Evolutionary conservation across 1,139 yeast species (phyloP), one percentile per base, ranked within the genome.

Genomic region (Yamadazyma sp.): DNA sequence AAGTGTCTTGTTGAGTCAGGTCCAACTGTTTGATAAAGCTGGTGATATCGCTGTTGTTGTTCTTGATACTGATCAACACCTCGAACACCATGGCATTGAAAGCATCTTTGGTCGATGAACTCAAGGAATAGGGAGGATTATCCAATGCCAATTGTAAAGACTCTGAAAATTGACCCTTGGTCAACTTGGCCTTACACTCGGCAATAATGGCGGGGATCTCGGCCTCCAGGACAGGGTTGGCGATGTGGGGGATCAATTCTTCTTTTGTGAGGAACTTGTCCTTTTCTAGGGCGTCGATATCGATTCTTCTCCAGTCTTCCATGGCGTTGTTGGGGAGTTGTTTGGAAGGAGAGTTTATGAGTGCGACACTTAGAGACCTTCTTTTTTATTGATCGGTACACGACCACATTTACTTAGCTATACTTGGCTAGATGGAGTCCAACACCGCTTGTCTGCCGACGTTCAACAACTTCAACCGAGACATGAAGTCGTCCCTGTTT

Each of bases 241-340:
- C 48, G 35, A 70, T 65, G 26, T 87, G 83, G 14, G 89, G 89
- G 17, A 76, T 62, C 51, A 87, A 69, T 39, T 86, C 92, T 48
- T 76, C 82, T 34, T 73, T 73, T 18, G 83, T 69, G 48, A 87
- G 64, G 53, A 81, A 81, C 43, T 77, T 77, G 40, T 88, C 96
- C 5, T 95, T 85, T 56, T 91, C 97, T 54, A 81, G 81, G 17
- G 89, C 87, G 63, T 92, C 98, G 43, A 92, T 82, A 60, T 92
- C 96, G 53, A 91, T 87, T 74, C 91, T 81, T 76, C 98, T 76
- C 79, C 79, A 66, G 56, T 73, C 71, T 43, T 64, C 70, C 72
- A 66, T 66, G 29, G 9, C 17, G 3, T 11, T n/a, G n/a, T n/a
- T n/a, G n/a, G n/a, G n/a, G n/a, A n/a, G n/a, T n/a, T n/a, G n/a